Percentiles rank a stretch among this genome's conserved stretches.
These are phyloP conservation scores for Euryodendron excelsum DNA, from an alignment of 148 eudicot species.

Conservation along the genomic window DNA sequence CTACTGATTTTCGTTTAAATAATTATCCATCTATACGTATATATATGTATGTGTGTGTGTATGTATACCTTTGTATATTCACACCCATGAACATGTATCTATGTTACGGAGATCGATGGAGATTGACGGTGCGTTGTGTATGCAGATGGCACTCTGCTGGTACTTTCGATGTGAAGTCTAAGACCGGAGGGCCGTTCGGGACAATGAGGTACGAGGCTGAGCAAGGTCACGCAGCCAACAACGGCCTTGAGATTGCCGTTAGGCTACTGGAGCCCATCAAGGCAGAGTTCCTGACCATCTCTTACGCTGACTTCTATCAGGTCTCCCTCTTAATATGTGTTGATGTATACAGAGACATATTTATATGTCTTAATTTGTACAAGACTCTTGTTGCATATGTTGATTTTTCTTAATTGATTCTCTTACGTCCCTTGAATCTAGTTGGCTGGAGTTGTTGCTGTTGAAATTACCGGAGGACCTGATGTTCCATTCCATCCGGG, in stretches of 20 bases:
- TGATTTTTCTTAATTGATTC: not conserved
- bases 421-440: slow-evolving; percentile 9
- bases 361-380: not conserved
- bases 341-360: not conserved
- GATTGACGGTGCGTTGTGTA: not conserved
- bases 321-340: slow-evolving; percentile 20
- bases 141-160: slow-evolving; percentile 96
- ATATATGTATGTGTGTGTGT: not conserved
- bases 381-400: not conserved
- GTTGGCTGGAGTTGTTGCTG: slow-evolving; percentile 96
- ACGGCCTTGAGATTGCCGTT: slow-evolving; percentile 70
- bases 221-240: slow-evolving; percentile 63
- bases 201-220: slow-evolving; percentile 71
- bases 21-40: too few species aligned
- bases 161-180: slow-evolving; percentile 57
- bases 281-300: slow-evolving; percentile 61
- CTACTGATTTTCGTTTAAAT: too few species aligned
- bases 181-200: slow-evolving; percentile 90
- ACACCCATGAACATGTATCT: not conserved
- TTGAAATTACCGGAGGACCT: slow-evolving; percentile 93
- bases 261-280: slow-evolving; percentile 69
- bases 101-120: not conserved
- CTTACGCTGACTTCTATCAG: slow-evolving; percentile 73
- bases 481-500: slow-evolving; percentile 98
- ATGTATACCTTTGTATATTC: too few species aligned